Evolutionary conservation across 2,329 filamentous ascomycete species (phyloP), one percentile per base, ranked within the genome.

Genomic region (Aspergillus cejpii): DNA sequence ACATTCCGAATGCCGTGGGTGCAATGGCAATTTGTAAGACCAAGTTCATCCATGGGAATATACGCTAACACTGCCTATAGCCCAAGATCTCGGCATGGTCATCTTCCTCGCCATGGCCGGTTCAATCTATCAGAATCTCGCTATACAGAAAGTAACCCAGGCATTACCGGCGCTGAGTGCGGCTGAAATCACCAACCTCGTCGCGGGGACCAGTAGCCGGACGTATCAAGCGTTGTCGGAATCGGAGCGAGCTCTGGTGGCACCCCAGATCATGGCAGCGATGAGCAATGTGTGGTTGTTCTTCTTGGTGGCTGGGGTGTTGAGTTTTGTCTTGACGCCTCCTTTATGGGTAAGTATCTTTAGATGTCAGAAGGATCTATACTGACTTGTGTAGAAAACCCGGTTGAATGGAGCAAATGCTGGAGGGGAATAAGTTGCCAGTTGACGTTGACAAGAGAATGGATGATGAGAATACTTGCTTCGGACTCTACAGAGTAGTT

Each of bases 271-370:
- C 15, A 39, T 31, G 11, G 39, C 42, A 17, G 44, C 44, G n/a
- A 46, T 46, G 39, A 41, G 34, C 11, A 39, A 28, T 17, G 17
- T 46, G 3, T 46, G 44, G 44, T 39, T 42, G 17, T 38, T 42
- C 20, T 46, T 42, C 24, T 40, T 45, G 39, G 44, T 46, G 5
- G 44, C 24, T 46, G 44, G 38, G 39, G 23, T 26, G 21, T 6
- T 42, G 31, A 42, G 33, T 21, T 46, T 46, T 6, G 27, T 46
- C 1, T 20, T 45, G 28, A 29, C 38, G 5, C 12, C 24, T 15
- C 11, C 10, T 6, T 45, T 37, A 24, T 12, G 43, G 38, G 43
- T 45, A 28, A 37, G 43, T 40, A 27, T 11, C 24, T n/a, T n/a
- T n/a, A n/a, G n/a, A n/a, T n/a, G n/a, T n/a, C n/a, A n/a, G n/a